Percentiles rank a stretch among this genome's conserved stretches.
Conservation (phyloP, 164 flowering plant genomes). For the Kalanchoe fedtschenkoi region DNA sequence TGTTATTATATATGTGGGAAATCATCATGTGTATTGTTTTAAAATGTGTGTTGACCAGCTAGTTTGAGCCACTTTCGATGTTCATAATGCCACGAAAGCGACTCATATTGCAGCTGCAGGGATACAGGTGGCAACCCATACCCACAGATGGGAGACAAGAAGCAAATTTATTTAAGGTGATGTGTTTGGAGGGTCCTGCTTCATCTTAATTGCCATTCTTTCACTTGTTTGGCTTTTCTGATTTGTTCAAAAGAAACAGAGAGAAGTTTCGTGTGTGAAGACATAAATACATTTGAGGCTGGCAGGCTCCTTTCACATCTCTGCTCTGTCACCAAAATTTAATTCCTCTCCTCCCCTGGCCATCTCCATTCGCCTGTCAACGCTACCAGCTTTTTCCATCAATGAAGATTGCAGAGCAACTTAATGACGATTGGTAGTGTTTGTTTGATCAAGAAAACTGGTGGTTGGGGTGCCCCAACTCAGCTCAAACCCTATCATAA, state of each 20-base stretch:
- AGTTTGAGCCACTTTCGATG: neutral
- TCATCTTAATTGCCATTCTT: neutral
- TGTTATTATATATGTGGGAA: neutral
- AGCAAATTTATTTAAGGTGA: neutral
- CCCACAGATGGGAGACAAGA: conserved; percentile 7
- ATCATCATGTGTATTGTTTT: conserved; percentile 1
- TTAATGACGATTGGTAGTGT: neutral
- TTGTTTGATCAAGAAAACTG: conserved; percentile 3
- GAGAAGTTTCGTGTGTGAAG: no score
- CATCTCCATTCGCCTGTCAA: conserved; percentile 6
- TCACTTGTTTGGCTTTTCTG: conserved; percentile 3
- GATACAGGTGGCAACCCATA: conserved; percentile 4
- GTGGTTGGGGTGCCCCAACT: neutral
- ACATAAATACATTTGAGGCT: neutral
- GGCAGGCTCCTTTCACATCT: conserved; percentile 7
- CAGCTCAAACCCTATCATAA: neutral
- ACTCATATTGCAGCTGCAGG: conserved; percentile 5
- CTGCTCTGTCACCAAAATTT: neutral
- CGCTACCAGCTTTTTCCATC: conserved; percentile 5
- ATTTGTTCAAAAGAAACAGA: neutral
- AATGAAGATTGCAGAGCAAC: conserved; percentile 2
- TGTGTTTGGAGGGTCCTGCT: neutral
- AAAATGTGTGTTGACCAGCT: neutral
- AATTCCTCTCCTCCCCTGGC: conserved; percentile 1
- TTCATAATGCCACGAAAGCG: conserved; percentile 1